Base-by-base conservation (phyloP, 2,329 filamentous ascomycete species). In the Fusarium chaquense region DNA sequence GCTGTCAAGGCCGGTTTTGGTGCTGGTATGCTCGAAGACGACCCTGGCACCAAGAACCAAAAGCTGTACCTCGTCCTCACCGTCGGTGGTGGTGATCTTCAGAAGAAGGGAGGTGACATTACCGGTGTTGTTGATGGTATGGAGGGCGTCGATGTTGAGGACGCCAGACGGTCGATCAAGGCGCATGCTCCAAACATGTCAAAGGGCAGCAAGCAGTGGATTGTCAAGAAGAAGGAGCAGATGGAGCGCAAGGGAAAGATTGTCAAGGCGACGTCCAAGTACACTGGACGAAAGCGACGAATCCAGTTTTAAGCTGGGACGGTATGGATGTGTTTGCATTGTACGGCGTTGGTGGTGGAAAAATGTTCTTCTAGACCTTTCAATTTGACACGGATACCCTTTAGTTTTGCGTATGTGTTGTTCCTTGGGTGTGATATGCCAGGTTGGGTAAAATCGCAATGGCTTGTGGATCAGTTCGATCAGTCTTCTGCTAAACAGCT, bases 31-130 rank as follows among this genome's bases (percentile, higher is more conserved):
- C 83, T 99, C 49, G 95, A 98, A 80, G 96, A 99, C 80, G 95
- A 98, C 78, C 93, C 93, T 0, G 95, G 94, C 44, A 99, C 96
- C 38, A 99, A 99, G 86, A 98, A 94, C 77, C 89, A 91, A 72
- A 99, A 99, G 84, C 84, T 97, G n/a, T 99, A 99, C 78, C 85
- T 99, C 4, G 95, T 99, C 0, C 83, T 99, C 33, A 98, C 94
- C 0, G 96, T 97, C 2, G 96, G 95, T 33, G 89, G 88, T 5
- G 81, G 81, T 0, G 82, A 80, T 1, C 77, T 82, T 1, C 82
- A 83, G 3, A 83, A 82, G 33, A 80, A 79, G 45, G 86, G 87
- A 3, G 91, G 92, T 11, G 94, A 97, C 77, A 98, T 99, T 69
- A 98, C 94, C 0, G 92, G 93, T 8, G 92, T 97, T 5, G 93